A percentile compares a stretch with the other conserved stretches of the same genome.
Conservation (phyloP, 768 basidiomycete genomes). For the Tylopilus intermedius region DNA sequence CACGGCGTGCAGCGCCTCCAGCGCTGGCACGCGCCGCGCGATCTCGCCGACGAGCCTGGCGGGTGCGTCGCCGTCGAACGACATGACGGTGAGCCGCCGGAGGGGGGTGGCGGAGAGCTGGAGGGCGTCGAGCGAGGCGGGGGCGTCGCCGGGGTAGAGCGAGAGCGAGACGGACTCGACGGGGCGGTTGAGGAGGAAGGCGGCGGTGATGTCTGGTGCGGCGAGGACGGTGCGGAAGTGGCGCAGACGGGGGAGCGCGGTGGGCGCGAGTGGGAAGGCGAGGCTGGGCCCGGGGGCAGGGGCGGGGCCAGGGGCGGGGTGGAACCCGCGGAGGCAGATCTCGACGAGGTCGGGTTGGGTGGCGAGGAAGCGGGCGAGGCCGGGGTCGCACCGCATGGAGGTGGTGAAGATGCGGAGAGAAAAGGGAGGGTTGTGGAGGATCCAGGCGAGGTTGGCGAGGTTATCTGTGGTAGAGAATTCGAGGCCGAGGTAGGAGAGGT, state of each 20-base stretch:
- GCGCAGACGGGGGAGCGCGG: slow-evolving; percentile 43
- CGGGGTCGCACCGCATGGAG: slow-evolving; percentile 48
- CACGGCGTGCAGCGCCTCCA: slow-evolving; percentile 61
- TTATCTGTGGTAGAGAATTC: slow-evolving; percentile 41
- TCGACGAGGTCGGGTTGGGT: slow-evolving; percentile 45
- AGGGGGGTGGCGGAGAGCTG: slow-evolving; percentile 36
- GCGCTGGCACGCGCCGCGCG: slow-evolving; percentile 39
- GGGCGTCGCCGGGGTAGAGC: slow-evolving; percentile 39
- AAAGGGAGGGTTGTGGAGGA: slow-evolving; percentile 43
- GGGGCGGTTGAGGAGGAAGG: slow-evolving; percentile 45
- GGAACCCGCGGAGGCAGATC: slow-evolving; percentile 52
- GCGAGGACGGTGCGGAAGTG: slow-evolving; percentile 53
- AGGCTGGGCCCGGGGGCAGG: slow-evolving; percentile 10
- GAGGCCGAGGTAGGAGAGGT: slow-evolving; percentile 42
- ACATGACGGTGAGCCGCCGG: slow-evolving; percentile 52
- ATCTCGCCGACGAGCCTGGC: slow-evolving; percentile 44
- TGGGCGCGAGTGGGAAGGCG: slow-evolving; percentile 31
- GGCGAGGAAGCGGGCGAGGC: slow-evolving; percentile 48
- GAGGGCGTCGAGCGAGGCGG: slow-evolving; percentile 43
- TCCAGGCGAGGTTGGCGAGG: slow-evolving; percentile 40
- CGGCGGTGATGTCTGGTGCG: slow-evolving; percentile 40
- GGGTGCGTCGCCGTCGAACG: slow-evolving; percentile 47
- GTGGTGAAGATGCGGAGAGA: slow-evolving; percentile 47
- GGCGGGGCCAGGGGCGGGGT: slow-evolving; percentile 17
- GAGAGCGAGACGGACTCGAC: slow-evolving; percentile 50